Evolutionary conservation across 768 basidiomycete genomes (phyloP), one percentile per base, ranked within the genome.

Genomic region (Tylopilus rubrobrunneus): DNA sequence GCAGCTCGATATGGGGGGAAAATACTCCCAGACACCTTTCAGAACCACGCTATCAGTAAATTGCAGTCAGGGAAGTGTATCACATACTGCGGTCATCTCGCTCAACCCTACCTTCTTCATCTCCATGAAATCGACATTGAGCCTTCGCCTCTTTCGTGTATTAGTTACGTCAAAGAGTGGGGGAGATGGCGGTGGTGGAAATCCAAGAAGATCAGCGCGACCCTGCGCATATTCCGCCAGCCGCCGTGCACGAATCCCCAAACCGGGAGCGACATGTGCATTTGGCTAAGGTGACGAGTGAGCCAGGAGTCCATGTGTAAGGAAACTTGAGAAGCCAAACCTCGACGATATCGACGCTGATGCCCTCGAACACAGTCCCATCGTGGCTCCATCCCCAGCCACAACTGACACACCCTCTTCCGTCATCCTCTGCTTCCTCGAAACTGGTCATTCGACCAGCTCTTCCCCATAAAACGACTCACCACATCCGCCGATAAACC

Each of bases 361-460:
- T 67, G 49, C 89, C 78, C 72, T 89, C 89, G 60, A 89, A 78
- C 25, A 83, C 86, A 61, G 84, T 83, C 27, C 88, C 89, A 56
- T 89, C 87, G 57, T 89, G 89, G 2, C 84, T 82, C 58, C 79
- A 82, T n/a, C 87, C 87, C 89, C 87, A 89, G 0, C 81, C 81
- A 9, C 81, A 84, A 67, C 85, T 87, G n/a, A 78, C 72, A 59
- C 87, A 68, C 10, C 77, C 73, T 45, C 84, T 69, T 27, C 84
- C 84, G 60, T 86, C 85, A 55, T 86, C 81, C 37, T 78, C 77
- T 8, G 67, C 71, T 55, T 67, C 69, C 62, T 74, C 65, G 57
- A 64, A 70, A 45, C 55, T 63, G 42, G 59, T 62, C 66, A 59
- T 73, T 55, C 54, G 69, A 23, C 31, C 33, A 28, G 53, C 56